Base-by-base conservation (phyloP, 371 early-diverging fungal species). In the Lichtheimia ramosa region DNA sequence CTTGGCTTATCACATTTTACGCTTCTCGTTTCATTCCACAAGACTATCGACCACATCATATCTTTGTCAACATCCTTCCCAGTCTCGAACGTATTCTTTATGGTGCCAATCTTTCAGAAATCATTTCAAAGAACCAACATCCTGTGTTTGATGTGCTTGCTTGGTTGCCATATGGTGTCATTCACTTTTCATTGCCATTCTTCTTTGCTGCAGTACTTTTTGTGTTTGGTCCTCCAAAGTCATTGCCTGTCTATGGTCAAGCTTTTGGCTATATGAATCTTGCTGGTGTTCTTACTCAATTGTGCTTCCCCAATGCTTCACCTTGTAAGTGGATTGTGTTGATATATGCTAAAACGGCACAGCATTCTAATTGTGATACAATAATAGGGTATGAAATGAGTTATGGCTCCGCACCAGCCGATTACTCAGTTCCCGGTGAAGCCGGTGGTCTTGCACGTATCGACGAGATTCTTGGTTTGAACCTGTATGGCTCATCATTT, bases 121-220 rank as follows among this genome's bases (percentile, higher is more conserved):
- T 88, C 23, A 81, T 90, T 16, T 83, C 83, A 13, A 73, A 72
- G 18, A 63, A 82, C n/a, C 81, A 84, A 0, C 74, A 80, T 12
- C 75, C 82, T 5, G 53, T 81, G 6, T 66, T 81, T 49, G 91
- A 91, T 72, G 66, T 90, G 5, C 64, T 88, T 20, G 84, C 86
- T 4, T 90, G 90, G 85, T 59, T 91, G 28, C 88, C 88, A 8
- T 91, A 91, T 61, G 91, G 91, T 23, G 77, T 91, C 15, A 58
- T 86, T 28, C 90, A 91, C 58, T 91, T 87, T 64, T 74, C 83
- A 2, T 77, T 86, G 24, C 88, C 89, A 1, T 82, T 85, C 50
- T 56, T 89, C 21, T 80, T 85, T 14, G 73, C 77, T 0, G 25
- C 74, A 0, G 53, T 74, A 16, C 63, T 89, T 18, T 79, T 75